Conservation (phyloP, 2,329 filamentous ascomycete species). For the Phyllosticta citribraziliensis region DNA sequence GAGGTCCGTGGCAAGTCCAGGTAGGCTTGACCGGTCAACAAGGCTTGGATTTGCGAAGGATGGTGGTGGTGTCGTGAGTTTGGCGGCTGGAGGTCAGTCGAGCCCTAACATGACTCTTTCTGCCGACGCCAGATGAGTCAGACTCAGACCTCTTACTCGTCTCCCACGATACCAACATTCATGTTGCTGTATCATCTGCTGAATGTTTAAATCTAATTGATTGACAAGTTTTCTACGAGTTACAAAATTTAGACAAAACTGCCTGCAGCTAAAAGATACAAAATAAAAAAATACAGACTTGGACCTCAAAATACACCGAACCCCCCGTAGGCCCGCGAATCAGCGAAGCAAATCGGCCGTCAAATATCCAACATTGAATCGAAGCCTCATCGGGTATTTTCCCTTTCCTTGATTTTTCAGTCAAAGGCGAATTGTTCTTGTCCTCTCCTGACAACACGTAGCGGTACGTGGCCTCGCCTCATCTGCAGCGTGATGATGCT, state of each 20-base stretch:
- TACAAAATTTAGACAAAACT: background rate
- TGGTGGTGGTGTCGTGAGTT: background rate
- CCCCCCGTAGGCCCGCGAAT: background rate
- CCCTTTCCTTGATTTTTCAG: background rate
- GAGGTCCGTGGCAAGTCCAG: background rate
- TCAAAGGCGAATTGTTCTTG: slow-evolving; percentile 52
- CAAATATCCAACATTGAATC: background rate
- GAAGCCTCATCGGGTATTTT: background rate
- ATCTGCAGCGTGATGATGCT: slow-evolving; percentile 66
- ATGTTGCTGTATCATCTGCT: background rate
- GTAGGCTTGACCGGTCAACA: background rate
- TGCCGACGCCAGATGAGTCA: background rate
- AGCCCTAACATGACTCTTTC: background rate
- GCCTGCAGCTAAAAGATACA: background rate
- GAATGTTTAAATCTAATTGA: background rate
- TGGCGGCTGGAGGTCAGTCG: background rate
- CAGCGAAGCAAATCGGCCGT: background rate
- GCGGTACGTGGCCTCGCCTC: slow-evolving; percentile 49
- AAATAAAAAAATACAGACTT: background rate
- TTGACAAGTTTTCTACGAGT: background rate
- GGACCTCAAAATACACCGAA: background rate
- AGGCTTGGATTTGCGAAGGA: background rate
- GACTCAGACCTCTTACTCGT: background rate
- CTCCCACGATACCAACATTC: background rate
- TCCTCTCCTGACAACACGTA: slow-evolving; percentile 60